Percentiles rank a stretch among this genome's conserved stretches.
These are phyloP conservation scores for Globisporangium okanoganense DNA, from an alignment of 352 stramenopile species.

Conservation along the genomic window DNA sequence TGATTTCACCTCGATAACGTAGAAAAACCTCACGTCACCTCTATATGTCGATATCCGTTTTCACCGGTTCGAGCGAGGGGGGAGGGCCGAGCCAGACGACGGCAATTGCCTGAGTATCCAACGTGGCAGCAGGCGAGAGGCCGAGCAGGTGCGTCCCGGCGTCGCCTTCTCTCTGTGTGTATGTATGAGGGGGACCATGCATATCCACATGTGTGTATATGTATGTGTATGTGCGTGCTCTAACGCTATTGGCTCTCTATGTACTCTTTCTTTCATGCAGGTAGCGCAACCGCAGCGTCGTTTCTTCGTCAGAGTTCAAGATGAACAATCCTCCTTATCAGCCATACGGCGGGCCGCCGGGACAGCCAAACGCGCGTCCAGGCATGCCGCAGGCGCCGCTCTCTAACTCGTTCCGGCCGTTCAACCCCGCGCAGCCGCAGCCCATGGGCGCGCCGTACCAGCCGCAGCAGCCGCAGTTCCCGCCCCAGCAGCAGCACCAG, in stretches of 20 bases:
- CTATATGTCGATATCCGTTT: neutral
- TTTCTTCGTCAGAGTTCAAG: conserved; percentile 1
- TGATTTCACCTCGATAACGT: neutral
- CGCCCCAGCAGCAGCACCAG: conserved; percentile 19
- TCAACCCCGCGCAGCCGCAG: conserved; percentile 51
- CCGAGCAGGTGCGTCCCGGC: conserved; percentile 1
- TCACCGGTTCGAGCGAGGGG: neutral
- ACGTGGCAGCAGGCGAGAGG: conserved; percentile 16
- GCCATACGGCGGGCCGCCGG: conserved; percentile 41
- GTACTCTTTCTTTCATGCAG: neutral
- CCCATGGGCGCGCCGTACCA: conserved; percentile 28
- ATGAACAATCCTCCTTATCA: conserved; percentile 43
- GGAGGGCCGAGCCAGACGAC: neutral
- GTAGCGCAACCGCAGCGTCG: conserved; percentile 3
- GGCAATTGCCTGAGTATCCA: conserved; percentile 14
- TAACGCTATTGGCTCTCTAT: neutral
- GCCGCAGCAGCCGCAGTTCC: conserved; percentile 15
- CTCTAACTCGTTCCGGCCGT: conserved; percentile 47
- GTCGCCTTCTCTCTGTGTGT: neutral
- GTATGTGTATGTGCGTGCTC: conserved; percentile 1
- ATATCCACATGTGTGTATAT: neutral
- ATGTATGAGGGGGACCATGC: neutral
- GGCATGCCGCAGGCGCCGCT: conserved; percentile 25
- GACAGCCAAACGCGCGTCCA: conserved; percentile 24
- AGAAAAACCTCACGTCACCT: neutral